Evolutionary conservation across 2,329 filamentous ascomycete genomes (phyloP).

Genomic region (Colletotrichum neosansevieriae): DNA sequence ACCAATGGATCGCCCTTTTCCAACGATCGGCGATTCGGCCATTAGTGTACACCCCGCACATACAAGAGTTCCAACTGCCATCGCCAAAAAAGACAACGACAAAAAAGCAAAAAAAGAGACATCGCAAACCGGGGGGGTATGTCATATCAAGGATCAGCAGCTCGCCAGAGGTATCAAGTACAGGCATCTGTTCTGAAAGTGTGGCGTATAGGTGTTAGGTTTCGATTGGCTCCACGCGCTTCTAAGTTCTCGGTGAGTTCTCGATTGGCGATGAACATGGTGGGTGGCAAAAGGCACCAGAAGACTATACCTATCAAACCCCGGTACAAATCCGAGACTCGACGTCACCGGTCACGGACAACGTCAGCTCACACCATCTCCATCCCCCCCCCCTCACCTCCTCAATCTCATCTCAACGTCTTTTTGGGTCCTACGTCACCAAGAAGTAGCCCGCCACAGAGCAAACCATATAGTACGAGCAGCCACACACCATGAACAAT

Average conservation of each 20-base stretch:
- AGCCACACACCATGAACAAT: neutral
- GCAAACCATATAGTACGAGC: slow-evolving; percentile 7
- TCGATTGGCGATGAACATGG: too few relatives aligned
- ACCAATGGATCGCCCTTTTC: too few relatives aligned
- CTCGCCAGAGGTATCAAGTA: neutral
- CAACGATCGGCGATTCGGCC: slow-evolving; percentile 3
- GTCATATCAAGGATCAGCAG: slow-evolving; percentile 14
- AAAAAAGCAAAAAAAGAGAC: neutral
- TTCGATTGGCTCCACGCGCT: slow-evolving; percentile 10
- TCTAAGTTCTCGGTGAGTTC: slow-evolving; percentile 1
- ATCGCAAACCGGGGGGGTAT: slow-evolving; percentile 5
- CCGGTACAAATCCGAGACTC: slow-evolving; percentile 28
- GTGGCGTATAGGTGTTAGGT: slow-evolving; percentile 8
- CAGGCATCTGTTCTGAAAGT: neutral
- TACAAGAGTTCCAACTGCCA: neutral
- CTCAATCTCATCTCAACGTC: neutral
- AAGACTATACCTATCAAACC: slow-evolving; percentile 34
- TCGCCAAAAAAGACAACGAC: neutral
- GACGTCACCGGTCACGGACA: slow-evolving; percentile 32
- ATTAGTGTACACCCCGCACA: neutral
- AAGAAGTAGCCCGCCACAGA: neutral
- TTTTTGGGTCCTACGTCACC: slow-evolving; percentile 16
- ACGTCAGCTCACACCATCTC: slow-evolving; percentile 35
- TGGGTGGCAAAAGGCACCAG: too few relatives aligned
- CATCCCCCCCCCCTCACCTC: neutral